Base-by-base conservation (phyloP, 495 filamentous ascomycete genomes). In the Penicillium mononematosum region DNA sequence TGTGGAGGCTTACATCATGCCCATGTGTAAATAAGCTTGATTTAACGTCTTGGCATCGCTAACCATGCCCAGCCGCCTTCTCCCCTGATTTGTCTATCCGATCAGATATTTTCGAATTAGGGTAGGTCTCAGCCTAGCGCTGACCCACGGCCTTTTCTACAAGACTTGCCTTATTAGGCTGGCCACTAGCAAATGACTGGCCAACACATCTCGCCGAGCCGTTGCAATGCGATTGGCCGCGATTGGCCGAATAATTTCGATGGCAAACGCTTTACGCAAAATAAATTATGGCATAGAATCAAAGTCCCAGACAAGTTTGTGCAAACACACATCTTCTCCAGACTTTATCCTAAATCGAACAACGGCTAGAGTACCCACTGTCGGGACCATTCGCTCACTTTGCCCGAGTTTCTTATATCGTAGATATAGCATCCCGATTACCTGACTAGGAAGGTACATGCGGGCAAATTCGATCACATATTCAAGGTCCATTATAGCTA, bases 361-460 rank as follows among this genome's bases (percentile, higher is more conserved):
- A 62, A 58, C 32, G 34, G 42, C 34, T 12, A 44, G 53, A 64
- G 54, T 50, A 38, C 42, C 55, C 55, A 58, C 55, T 34, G n/a
- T 61, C 59, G 59, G 59, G 56, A 39, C 59, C 56, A 62, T 39
- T 65, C 56, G 59, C 54, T 46, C 27, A 31, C 36, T 45, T 31
- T 48, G 53, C 56, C 14, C 3, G 38, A 24, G 9, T 22, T 32
- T 20, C 17, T 6, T 52, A 27, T 24, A 44, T 53, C 10, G n/a
- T 17, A 27, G 29, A 34, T 29, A 57, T n/a, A 53, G 19, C 27
- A 25, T 58, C 52, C 27, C 43, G 52, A 57, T 56, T 60, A n/a
- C 65, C 60, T 22, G n/a, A 59, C 53, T 50, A 17, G 66, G 66
- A 45, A 68, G 59, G 66, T 68, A 57, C 58, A 66, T 64, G 66